A percentile compares a stretch with the other conserved stretches of the same genome.
These are phyloP conservation scores for Paramyrothecium roridum DNA, from an alignment of 2,329 filamentous ascomycete genomes.

Conservation along the genomic window DNA sequence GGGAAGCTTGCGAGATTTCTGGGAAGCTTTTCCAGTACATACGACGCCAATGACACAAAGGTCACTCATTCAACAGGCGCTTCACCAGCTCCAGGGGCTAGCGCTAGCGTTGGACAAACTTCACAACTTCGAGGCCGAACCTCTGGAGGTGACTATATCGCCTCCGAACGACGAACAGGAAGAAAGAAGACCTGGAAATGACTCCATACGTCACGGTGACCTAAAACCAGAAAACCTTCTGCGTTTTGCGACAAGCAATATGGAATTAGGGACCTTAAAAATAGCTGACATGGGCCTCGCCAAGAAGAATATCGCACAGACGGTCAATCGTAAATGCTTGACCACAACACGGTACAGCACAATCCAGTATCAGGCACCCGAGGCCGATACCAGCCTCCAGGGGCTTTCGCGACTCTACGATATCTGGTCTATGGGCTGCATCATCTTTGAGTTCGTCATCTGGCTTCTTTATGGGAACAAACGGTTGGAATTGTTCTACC, in stretches of 20 bases:
- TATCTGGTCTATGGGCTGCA: constrained; percentile 26
- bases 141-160: no score
- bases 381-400: constrained; percentile 4
- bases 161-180: no score
- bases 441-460: constrained; percentile 22
- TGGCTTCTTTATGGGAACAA: constrained; percentile 21
- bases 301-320: not conserved
- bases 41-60: no score
- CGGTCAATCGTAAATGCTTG: not conserved
- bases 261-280: not conserved
- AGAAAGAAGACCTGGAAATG: no score
- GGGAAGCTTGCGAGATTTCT: no score
- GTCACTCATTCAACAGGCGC: no score
- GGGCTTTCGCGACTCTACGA: constrained; percentile 20
- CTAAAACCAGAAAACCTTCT: not conserved
- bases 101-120: no score
- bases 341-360: not conserved
- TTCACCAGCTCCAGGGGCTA: no score
- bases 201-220: not conserved
- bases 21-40: no score
- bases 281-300: not conserved
- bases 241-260: not conserved
- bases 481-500: constrained; percentile 4
- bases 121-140: no score
- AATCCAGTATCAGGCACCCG: constrained; percentile 10